Conservation (phyloP, 176 grass and related monocot genomes). For the Lolium multiflorum region DNA sequence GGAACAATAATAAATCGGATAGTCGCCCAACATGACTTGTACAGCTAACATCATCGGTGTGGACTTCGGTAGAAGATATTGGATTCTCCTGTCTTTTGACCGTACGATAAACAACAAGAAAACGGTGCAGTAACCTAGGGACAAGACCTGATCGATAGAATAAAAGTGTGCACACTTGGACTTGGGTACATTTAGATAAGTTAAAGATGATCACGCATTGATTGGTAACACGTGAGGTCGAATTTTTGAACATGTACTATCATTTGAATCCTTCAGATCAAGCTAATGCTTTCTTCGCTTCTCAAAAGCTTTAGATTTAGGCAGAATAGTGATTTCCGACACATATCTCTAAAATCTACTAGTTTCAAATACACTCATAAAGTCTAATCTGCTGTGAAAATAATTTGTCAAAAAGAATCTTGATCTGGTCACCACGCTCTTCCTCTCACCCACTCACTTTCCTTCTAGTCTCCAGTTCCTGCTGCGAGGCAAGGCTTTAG, state of each 20-base stretch:
- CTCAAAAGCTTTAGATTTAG: background rate
- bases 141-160: conserved; percentile 44
- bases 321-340: background rate
- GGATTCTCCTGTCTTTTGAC: conserved; percentile 71
- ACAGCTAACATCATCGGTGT: conserved; percentile 25
- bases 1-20: background rate
- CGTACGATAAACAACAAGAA: conserved; percentile 47
- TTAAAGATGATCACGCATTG: background rate
- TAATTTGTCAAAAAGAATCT: no score
- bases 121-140: conserved; percentile 34
- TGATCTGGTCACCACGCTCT: no score
- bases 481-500: no score
- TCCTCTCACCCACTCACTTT: no score
- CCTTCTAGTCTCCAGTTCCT: no score
- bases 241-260: conserved; percentile 7
- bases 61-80: conserved; percentile 56
- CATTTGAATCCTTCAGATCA: conserved; percentile 20
- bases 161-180: conserved; percentile 48
- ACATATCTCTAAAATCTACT: background rate
- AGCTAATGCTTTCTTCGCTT: background rate
- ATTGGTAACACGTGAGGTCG: background rate
- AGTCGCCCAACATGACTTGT: conserved; percentile 27
- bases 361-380: background rate
- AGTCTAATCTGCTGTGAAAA: no score
- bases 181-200: conserved; percentile 22